Evolutionary conservation across 179 eudicot species (phyloP).

Genomic region (Amaranthus tricolor): DNA sequence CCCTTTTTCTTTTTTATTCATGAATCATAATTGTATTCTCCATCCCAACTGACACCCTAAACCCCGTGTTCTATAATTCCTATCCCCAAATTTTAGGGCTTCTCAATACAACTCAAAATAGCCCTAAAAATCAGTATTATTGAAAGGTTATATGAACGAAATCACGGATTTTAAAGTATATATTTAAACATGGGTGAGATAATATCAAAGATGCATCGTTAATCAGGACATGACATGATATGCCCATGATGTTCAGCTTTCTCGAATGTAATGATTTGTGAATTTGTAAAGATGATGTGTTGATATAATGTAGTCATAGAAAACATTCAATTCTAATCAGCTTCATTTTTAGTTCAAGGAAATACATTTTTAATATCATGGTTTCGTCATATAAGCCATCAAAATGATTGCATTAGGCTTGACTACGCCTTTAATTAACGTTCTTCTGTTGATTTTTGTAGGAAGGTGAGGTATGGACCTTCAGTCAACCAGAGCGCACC

Average conservation of each 20-base stretch:
- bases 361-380: background rate
- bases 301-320: background rate
- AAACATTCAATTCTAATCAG: background rate
- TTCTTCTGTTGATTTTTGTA: constrained; percentile 28
- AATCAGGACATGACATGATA: background rate
- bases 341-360: background rate
- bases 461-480: constrained; percentile 95
- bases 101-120: no score
- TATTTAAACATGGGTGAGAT: background rate
- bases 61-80: no score
- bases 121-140: background rate
- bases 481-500: constrained; percentile 66
- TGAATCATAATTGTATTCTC: no score
- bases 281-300: background rate
- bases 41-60: no score
- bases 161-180: background rate
- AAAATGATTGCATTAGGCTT: background rate
- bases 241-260: no score
- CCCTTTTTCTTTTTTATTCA: no score
- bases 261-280: background rate
- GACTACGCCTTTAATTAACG: background rate
- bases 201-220: background rate
- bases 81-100: no score
- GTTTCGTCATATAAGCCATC: background rate
- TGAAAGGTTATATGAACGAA: background rate